These are phyloP conservation scores for Punctularia strigosozonata DNA, from an alignment of 768 basidiomycete genomes.

Conservation along the genomic window DNA sequence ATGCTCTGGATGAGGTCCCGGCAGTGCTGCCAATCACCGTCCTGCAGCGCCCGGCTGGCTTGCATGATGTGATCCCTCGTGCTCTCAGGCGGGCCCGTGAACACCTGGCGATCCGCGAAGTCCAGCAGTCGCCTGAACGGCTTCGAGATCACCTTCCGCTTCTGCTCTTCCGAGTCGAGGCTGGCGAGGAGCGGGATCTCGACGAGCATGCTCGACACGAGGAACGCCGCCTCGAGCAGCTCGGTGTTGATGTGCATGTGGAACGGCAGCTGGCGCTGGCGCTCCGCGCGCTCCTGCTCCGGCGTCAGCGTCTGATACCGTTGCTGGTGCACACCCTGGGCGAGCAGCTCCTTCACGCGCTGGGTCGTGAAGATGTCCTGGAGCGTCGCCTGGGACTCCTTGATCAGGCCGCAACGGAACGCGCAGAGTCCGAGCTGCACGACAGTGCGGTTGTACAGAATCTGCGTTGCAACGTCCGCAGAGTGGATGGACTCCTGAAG, in stretches of 20 bases:
- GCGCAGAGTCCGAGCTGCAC: constrained; percentile 96
- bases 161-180: constrained; percentile 88
- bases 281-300: constrained; percentile 96
- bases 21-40: constrained; percentile 95
- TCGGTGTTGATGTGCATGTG: constrained; percentile 99
- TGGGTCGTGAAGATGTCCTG: constrained; percentile 96
- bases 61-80: constrained; percentile 99
- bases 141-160: constrained; percentile 89
- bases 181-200: constrained; percentile 93
- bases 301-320: constrained; percentile 75
- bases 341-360: constrained; percentile 92
- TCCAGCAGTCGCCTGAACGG: constrained; percentile 92
- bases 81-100: constrained; percentile 97
- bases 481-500: constrained; percentile 94
- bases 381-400: constrained; percentile 84
- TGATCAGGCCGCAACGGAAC: constrained; percentile 89
- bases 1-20: constrained; percentile 89
- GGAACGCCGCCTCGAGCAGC: constrained; percentile 91
- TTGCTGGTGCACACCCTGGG: constrained; percentile 91
- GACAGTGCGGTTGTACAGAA: constrained; percentile 93
- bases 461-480: constrained; percentile 94
- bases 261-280: constrained; percentile 93
- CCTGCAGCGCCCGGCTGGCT: constrained; percentile 91
- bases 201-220: constrained; percentile 97
- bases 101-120: constrained; percentile 94